Base-by-base conservation (phyloP, 192 early-diverging fungal genomes). In the Allomyces macrogynus region DNA sequence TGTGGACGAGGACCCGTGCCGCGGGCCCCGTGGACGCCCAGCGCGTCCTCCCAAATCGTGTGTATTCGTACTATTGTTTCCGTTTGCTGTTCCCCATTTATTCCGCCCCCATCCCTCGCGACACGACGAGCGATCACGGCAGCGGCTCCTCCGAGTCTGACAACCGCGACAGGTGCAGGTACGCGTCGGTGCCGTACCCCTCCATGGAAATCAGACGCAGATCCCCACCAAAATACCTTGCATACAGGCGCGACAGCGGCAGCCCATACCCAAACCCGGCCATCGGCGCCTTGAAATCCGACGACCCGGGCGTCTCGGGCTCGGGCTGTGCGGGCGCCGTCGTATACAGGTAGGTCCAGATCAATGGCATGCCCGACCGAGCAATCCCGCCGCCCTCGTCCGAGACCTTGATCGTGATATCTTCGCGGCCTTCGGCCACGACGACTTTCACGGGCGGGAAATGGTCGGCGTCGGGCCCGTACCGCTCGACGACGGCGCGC, bases 141-240 rank as follows among this genome's bases (percentile, higher is more conserved):
- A 87, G 74, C 0, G 93, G 91, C 74, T 96, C 93, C 64, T 90
- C 89, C 73, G 86, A 87, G 75, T 93, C 87, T 60, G 87, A 88
- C 62, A 93, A 80, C 23, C 91, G 78, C 63, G 86, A 91, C 49
- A 96, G 77, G 71, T 96, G 93, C 61, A 96, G 73, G 71, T 97
- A 97, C 4, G 90, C 93, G 75, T 97, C 93, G 60, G 93, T 97
- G 62, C 93, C 88, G 67, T 82, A 87, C 69, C 92, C 92, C 74
- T 94, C 94, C 92, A 95, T 94, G 44, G 87, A 89, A 61, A 92
- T 91, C 61, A 94, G 76, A 70, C 87, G 84, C 67, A 97, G 75
- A 73, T 97, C 91, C 62, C 94, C 94, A 65, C 94, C 94, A 81
- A 94, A 95, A 72, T 97, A 97, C 25, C 92, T 85, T 7, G 94